Base-by-base conservation (phyloP, 495 filamentous ascomycete species). In the Penicillium longicatenatum region DNA sequence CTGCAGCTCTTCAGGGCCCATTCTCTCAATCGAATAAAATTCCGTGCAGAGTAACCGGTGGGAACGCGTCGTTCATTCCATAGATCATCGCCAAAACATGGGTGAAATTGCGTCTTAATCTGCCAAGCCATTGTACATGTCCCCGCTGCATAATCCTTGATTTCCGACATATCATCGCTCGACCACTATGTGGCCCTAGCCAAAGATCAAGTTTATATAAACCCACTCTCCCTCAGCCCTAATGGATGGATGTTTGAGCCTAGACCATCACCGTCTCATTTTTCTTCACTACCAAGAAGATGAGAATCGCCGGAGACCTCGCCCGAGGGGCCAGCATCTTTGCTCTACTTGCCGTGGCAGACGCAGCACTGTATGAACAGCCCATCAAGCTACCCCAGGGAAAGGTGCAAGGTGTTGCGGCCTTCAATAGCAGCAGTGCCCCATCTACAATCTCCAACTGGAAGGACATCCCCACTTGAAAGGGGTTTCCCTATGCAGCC, bases 401-500 rank as follows among this genome's bases (percentile, higher is more conserved):
- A 26, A 46, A 26, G 9, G 1, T 46, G 2, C 19, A 46, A 46
- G 44, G 44, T 2, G 6, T 16, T 46, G 44, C 44, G 1, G 44
- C 44, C 4, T 46, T 46, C 44, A 46, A 46, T 22, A 22, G 12
- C 12, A 46, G 20, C 20, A 24, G 6, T 26, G 44, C 44, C 20
- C 29, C 30, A 37, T 37, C 49, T 39, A n/a, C 7, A 20, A 21
- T 81, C 76, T 14, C 68, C 58, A 37, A 54, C 60, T 21, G 90
- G 75, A 39, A 73, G 41, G 3, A 91, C 69, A 52, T 89, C 82
- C 33, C 54, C 12, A 54, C 57, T 12, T 61, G 59, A 54, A 61
- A 57, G 22, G 50, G 50, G 17, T 55, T 62, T 45, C 60, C 60
- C 10, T 62, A 50, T 46, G 60, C 60, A 4, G 7, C 50, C 60